These are phyloP conservation scores for Mycogone perniciosa DNA, from an alignment of 2,329 filamentous ascomycete species.

Conservation along the genomic window DNA sequence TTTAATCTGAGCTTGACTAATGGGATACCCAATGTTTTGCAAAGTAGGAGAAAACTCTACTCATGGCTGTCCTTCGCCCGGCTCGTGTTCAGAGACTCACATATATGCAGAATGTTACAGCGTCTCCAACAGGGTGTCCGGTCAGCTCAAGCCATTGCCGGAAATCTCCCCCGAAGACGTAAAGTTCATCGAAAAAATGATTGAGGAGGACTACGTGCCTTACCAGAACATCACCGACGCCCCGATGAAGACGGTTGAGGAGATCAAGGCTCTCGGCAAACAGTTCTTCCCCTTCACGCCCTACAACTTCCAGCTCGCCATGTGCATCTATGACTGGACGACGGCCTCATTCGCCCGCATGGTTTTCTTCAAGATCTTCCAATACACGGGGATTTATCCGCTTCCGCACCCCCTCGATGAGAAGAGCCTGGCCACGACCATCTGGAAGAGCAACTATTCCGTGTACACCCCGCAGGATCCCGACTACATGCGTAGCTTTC, in stretches of 20 bases:
- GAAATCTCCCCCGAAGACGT: neutral
- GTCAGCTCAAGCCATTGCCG: conserved; percentile 3
- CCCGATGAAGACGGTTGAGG: neutral
- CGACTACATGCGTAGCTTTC: conserved; percentile 7
- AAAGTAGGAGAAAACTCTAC: neutral
- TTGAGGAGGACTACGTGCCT: conserved; percentile 5
- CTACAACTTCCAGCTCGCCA: conserved; percentile 9
- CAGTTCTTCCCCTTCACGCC: conserved; percentile 10
- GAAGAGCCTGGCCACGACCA: conserved; percentile 1
- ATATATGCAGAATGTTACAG: conserved; percentile 2
- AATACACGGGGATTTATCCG: conserved; percentile 3
- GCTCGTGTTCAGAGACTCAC: too few relatives aligned
- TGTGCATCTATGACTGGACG: conserved; percentile 12
- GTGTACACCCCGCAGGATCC: conserved; percentile 5
- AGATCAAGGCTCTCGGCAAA: conserved; percentile 8
- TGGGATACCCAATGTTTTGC: neutral
- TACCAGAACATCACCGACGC: conserved; percentile 8
- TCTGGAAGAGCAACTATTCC: conserved; percentile 11
- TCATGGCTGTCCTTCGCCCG: neutral
- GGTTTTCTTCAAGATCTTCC: conserved; percentile 10
- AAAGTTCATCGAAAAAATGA: conserved; percentile 6
- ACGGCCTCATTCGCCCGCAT: conserved; percentile 9
- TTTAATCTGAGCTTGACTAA: neutral
- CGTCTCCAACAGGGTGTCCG: conserved; percentile 1
- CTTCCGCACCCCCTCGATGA: conserved; percentile 5